These are phyloP conservation scores for Spergularia marina DNA, from an alignment of 148 eudicot species.

Conservation along the genomic window DNA sequence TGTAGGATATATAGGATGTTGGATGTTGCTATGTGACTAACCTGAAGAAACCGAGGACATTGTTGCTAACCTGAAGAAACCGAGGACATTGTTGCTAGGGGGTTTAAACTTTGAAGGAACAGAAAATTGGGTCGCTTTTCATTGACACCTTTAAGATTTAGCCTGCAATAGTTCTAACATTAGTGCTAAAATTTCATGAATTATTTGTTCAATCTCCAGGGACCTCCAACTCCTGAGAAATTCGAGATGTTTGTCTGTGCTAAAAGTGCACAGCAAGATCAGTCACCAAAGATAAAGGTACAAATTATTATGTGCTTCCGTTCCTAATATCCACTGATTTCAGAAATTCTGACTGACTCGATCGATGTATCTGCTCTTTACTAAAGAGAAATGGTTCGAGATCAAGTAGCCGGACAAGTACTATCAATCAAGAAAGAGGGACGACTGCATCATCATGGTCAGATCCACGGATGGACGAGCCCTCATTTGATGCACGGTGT, in stretches of 20 bases:
- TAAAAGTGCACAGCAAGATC: slow-evolving; percentile 40
- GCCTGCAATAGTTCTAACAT: not conserved
- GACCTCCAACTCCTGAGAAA: slow-evolving; percentile 83
- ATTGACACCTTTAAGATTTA: not conserved
- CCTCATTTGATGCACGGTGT: slow-evolving; percentile 27
- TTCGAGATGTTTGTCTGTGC: slow-evolving; percentile 48
- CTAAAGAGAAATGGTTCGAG: slow-evolving; percentile 33
- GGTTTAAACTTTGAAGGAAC: too few species aligned
- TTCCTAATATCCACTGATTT: not conserved
- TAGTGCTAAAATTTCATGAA: not conserved
- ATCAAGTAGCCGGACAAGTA: slow-evolving; percentile 29
- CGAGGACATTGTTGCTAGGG: too few species aligned
- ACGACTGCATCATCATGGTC: slow-evolving; percentile 37
- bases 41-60: too few species aligned
- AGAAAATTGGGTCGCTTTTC: too few species aligned
- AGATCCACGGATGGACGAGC: slow-evolving; percentile 34
- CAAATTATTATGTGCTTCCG: not conserved
- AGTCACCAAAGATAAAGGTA: slow-evolving; percentile 48
- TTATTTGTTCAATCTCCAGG: slow-evolving; percentile 36
- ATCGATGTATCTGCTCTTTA: not conserved
- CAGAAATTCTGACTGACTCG: not conserved
- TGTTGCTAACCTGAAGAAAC: too few species aligned
- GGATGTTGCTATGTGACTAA: too few species aligned
- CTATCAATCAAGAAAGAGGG: slow-evolving; percentile 29
- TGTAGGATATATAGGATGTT: too few species aligned